phyloP scores from a whole-genome alignment of 2,329 filamentous ascomycete species.

The Penicillium sp. region DNA sequence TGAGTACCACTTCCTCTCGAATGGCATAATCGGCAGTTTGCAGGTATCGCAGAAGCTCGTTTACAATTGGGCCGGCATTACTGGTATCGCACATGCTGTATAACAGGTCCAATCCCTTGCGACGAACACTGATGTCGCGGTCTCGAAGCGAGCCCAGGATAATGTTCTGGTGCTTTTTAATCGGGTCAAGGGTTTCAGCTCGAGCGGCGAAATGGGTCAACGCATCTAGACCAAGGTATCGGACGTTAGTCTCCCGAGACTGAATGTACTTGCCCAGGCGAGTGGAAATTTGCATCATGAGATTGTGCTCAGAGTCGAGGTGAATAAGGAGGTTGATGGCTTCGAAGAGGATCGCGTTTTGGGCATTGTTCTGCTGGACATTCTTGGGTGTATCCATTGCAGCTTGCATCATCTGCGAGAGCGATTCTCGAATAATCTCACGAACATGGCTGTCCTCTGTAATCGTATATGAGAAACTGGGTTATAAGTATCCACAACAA shows the following conservation, averaged over 20 bases:
- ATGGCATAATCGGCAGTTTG: slow-evolving; percentile 98
- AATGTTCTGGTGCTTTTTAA: slow-evolving; percentile 96
- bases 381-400: slow-evolving; percentile 96
- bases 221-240: slow-evolving; percentile 91
- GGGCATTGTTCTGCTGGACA: slow-evolving; percentile 98
- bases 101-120: slow-evolving; percentile 90
- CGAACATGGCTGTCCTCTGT: slow-evolving; percentile 88
- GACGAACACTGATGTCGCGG: slow-evolving; percentile 91
- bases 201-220: slow-evolving; percentile 97
- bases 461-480: neutral
- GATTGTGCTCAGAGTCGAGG: slow-evolving; percentile 85
- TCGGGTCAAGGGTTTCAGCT: slow-evolving; percentile 90
- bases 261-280: slow-evolving; percentile 93
- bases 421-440: slow-evolving; percentile 83
- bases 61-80: slow-evolving; percentile 92
- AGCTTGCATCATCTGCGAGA: slow-evolving; percentile 86
- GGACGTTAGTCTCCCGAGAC: slow-evolving; percentile 93
- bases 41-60: slow-evolving; percentile 88
- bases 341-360: slow-evolving; percentile 96
- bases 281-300: slow-evolving; percentile 95
- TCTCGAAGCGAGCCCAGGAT: slow-evolving; percentile 93
- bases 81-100: slow-evolving; percentile 99
- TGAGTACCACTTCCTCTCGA: slow-evolving; percentile 97
- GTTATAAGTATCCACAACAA: neutral
- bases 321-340: slow-evolving; percentile 98